Base-by-base conservation (phyloP, 805 yeast species). In the Yarrowia keelungensis region DNA sequence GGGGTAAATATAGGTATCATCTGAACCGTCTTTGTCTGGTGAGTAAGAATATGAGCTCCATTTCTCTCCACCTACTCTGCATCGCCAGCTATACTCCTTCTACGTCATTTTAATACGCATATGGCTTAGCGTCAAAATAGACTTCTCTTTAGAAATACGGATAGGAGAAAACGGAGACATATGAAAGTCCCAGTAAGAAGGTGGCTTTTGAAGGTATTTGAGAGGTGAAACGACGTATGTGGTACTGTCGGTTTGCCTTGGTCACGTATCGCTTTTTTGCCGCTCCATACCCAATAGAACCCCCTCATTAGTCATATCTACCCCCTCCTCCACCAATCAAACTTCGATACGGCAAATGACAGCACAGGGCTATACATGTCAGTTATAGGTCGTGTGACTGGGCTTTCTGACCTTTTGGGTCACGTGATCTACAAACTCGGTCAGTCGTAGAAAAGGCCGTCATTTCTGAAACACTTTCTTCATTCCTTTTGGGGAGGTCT, bases 71-170 rank as follows among this genome's bases (percentile, higher is more conserved):
- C 14, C 42, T 19, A 2, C 7, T 4, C 16, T 42, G 7, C 1
- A 3, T 16, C 4, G 32, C 12, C 8, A 5, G 12, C 16, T 12
- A 12, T 14, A 16, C 16, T 1, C 32, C 5, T 3, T 8, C 8
- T 0, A 16, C 36, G 42, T 36, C 58, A 50, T 16, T 12, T 36
- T n/a, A 16, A 16, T 11, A 36, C 26, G 58, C 58, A 51, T 51
- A 51, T 11, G 58, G 58, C 58, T 51, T 51, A 51, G 58, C 58
- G 42, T 51, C n/a, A 51, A 51, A 51, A 51, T 36, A 51, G 7
- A 51, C 56, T 51, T 38, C 15, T n/a, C 10, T 42, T 3, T 35
- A 10, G n/a, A 9, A 35, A n/a, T 50, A 35, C 56, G 43, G 42
- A 51, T 51, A 51, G 58, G 58, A 51, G 58, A 51, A 38, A 49